Evolutionary conservation across 2,329 filamentous ascomycete species (phyloP), one percentile per base, ranked within the genome.

Genomic region (Cyphellophora europaea): DNA sequence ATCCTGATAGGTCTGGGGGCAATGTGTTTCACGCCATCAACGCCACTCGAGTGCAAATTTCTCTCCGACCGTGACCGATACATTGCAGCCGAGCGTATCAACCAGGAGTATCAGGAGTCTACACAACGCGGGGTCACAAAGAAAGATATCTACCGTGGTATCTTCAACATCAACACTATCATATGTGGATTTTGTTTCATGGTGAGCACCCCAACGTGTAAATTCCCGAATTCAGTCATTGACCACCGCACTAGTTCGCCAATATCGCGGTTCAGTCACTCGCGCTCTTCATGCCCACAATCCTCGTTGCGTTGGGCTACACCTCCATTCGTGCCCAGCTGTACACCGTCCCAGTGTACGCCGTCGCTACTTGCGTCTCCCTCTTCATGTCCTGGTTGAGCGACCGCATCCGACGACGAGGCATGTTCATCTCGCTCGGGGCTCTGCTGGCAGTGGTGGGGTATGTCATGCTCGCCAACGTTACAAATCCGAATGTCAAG

Each of bases 401-500:
- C 0, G 89, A 95, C 54, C 73, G 77, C 2, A 82, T 80, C 0
- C 69, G 70, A 19, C 86, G 93, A 51, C 80, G 88, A 4, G 85
- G 86, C 51, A 55, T 70, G 2, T 94, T 89, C 55, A 71, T 78
- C 23, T 56, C 93, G 5, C 57, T 76, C 19, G 74, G 81, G 3
- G 81, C 88, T 43, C 67, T 63, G 41, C 56, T 93, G 14, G 66
- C 77, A 30, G 79, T 94, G 33, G 54, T 72, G 1, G 88, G 86
- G 2, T 89, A 93, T 47, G 74, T 64, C 3, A 83, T 89, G 41
- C 69, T 94, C 5, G 62, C 93, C 32, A 63, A 65, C 8, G 73
- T 89, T 55, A 60, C 82, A 52, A 73, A 85, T 54, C 65, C 62
- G 1, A 44, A 69, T 10, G 60, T 84, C 5, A 72, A 91, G 55